These are phyloP conservation scores for Lasiodiplodia citricola DNA, from an alignment of 2,329 filamentous ascomycete genomes.

Conservation along the genomic window DNA sequence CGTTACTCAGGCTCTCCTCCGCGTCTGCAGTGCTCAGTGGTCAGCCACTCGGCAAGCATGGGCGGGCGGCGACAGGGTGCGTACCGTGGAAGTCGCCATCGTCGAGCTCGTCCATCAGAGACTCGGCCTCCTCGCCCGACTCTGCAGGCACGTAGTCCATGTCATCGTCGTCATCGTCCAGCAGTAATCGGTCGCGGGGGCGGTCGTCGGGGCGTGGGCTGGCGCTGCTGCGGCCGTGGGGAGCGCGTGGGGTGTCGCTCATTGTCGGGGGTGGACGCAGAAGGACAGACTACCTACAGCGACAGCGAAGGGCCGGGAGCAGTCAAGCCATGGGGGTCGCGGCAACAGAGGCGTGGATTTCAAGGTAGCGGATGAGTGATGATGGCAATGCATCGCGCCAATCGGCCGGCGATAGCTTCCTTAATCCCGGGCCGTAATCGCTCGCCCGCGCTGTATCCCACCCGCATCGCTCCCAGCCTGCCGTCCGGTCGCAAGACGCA, in stretches of 20 bases:
- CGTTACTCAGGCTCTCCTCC: conserved; percentile 48
- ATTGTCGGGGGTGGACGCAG: conserved; percentile 13
- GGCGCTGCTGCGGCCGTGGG: conserved; percentile 10
- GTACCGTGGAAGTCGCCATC: conserved; percentile 44
- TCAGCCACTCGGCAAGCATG: conserved; percentile 28
- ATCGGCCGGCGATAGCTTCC: conserved; percentile 18
- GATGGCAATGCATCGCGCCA: conserved; percentile 17
- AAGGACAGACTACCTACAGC: neutral
- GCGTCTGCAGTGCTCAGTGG: conserved; percentile 41
- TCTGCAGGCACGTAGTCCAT: conserved; percentile 55
- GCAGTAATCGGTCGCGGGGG: conserved; percentile 34
- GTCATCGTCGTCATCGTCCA: conserved; percentile 53
- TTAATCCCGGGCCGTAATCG: conserved; percentile 9
- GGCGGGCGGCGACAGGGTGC: neutral
- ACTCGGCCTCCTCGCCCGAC: conserved; percentile 45
- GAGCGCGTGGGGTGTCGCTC: conserved; percentile 10
- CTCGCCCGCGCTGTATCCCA: neutral
- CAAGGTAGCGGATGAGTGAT: neutral
- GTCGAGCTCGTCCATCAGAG: conserved; percentile 44
- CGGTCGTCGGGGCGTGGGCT: neutral
- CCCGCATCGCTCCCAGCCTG: neutral
- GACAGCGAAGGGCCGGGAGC: neutral
- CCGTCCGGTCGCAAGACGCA: neutral
- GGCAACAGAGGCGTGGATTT: neutral
- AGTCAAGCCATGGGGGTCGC: neutral